Conservation (phyloP, 208 protist species). For the Acanthamoeba lenticulata region DNA sequence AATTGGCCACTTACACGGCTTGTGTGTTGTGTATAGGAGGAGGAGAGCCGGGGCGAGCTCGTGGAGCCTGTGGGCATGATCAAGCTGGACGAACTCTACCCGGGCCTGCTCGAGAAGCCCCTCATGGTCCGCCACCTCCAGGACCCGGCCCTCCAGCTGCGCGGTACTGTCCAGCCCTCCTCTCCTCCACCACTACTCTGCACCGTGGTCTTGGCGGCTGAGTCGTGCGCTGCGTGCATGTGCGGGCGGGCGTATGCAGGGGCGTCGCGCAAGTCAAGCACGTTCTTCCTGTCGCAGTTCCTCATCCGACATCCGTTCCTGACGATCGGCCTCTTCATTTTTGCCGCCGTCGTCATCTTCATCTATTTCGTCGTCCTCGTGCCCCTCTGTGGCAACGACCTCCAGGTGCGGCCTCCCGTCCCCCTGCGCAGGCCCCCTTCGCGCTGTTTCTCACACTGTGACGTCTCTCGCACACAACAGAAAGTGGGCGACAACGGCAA, state of each 20-base stretch:
- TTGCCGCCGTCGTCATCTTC: slow-evolving; percentile 26
- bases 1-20: not conserved
- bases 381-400: slow-evolving; percentile 17
- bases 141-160: not conserved
- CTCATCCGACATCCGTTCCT: slow-evolving; percentile 21
- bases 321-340: slow-evolving; percentile 3
- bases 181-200: not conserved
- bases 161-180: not conserved
- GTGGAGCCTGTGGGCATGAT: not conserved
- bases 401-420: not conserved
- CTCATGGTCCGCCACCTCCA: slow-evolving; percentile 22
- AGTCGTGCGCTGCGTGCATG: not conserved
- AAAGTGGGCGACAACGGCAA: not conserved
- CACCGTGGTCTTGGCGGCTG: not conserved
- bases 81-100: not conserved
- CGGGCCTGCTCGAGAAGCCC: not conserved
- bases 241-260: not conserved
- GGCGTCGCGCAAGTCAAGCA: not conserved
- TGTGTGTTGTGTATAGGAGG: not conserved
- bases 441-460: not conserved
- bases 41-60: not conserved
- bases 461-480: not conserved
- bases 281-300: slow-evolving; percentile 18
- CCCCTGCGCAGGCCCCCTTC: not conserved
- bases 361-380: slow-evolving; percentile 39